A percentile compares a stretch with the other conserved stretches of the same genome.
These are phyloP conservation scores for Azolla pinnata DNA, from an alignment of 75 land plant species.

Conservation along the genomic window DNA sequence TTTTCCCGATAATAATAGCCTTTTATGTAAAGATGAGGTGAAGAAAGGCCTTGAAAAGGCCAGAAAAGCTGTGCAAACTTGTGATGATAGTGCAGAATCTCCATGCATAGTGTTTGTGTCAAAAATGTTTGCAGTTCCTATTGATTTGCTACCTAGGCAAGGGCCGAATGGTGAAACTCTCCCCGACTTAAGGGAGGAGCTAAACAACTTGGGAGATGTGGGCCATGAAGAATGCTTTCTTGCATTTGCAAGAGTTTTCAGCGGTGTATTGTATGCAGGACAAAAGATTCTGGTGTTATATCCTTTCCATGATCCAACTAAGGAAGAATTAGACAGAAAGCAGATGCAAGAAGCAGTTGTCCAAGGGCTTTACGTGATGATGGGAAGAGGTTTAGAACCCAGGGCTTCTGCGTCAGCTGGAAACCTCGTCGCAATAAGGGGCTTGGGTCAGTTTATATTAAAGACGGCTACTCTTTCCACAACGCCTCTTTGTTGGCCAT, in stretches of 20 bases:
- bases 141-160: conserved; percentile 55
- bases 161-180: conserved; percentile 50
- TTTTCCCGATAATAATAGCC: conserved; percentile 41
- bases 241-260: conserved; percentile 89
- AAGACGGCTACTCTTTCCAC: conserved; percentile 86
- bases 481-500: conserved; percentile 67
- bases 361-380: conserved; percentile 75
- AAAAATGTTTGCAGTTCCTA: conserved; percentile 87
- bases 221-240: conserved; percentile 65
- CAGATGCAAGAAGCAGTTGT: conserved; percentile 76
- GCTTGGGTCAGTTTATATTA: conserved; percentile 70
- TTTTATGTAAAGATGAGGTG: conserved; percentile 15
- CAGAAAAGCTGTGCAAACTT: conserved; percentile 54
- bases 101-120: conserved; percentile 88
- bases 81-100: conserved; percentile 54
- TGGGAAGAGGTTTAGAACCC: conserved; percentile 84
- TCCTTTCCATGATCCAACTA: conserved; percentile 67
- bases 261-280: conserved; percentile 59
- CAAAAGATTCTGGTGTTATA: conserved; percentile 78
- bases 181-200: conserved; percentile 22
- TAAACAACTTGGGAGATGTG: conserved; percentile 36
- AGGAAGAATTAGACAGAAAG: conserved; percentile 37
- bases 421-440: conserved; percentile 77
- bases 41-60: conserved; percentile 47
- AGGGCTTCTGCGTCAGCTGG: conserved; percentile 55